phyloP scores from a whole-genome alignment of 345 rosid species.

The Moricandia arvensis region DNA sequence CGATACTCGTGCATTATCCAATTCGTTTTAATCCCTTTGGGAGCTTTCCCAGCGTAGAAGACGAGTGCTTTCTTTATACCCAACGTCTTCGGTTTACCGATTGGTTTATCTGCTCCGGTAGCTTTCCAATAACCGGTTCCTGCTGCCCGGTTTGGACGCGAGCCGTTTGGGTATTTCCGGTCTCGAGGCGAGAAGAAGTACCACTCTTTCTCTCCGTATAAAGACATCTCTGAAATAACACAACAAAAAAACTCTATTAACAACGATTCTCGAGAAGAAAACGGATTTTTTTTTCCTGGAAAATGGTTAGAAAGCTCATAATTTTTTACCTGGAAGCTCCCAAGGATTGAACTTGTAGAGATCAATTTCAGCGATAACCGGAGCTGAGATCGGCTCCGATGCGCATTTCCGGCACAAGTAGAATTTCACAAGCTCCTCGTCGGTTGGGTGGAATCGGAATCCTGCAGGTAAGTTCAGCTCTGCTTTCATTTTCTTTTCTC shows the following conservation, averaged over 20 bases:
- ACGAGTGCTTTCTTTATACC: conserved; percentile 91
- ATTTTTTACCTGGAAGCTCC: conserved; percentile 87
- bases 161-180: conserved; percentile 87
- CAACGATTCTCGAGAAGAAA: not conserved
- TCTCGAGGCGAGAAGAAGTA: conserved; percentile 89
- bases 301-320: not conserved
- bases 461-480: conserved; percentile 78
- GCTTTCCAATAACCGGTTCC: conserved; percentile 95
- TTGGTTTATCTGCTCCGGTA: conserved; percentile 91
- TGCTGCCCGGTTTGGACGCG: conserved; percentile 87
- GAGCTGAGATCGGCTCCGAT: conserved; percentile 54
- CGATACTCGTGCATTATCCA: conserved; percentile 99
- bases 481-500: conserved; percentile 40
- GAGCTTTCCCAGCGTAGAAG: conserved; percentile 92
- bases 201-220: conserved; percentile 93
- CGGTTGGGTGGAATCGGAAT: conserved; percentile 94
- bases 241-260: conserved; percentile 21
- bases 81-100: conserved; percentile 74
- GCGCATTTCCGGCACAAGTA: conserved; percentile 76
- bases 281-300: not conserved
- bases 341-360: conserved; percentile 91
- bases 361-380: conserved; percentile 83
- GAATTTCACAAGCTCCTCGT: conserved; percentile 85
- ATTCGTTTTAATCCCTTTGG: conserved; percentile 74
- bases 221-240: conserved; percentile 56